These are phyloP conservation scores for Tagetes patula DNA, from an alignment of 129 eudicot genomes.

Conservation along the genomic window DNA sequence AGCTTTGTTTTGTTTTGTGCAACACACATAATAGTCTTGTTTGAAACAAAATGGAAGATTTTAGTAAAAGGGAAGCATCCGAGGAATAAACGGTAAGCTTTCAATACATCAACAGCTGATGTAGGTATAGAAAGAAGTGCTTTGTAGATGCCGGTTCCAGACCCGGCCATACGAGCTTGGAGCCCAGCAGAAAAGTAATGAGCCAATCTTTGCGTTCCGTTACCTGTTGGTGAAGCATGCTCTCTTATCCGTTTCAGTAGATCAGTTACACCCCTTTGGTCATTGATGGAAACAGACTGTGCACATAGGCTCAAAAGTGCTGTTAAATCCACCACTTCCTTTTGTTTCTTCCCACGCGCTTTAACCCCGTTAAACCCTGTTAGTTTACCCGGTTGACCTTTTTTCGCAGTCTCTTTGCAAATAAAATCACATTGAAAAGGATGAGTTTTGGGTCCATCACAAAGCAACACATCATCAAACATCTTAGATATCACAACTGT, in stretches of 20 bases:
- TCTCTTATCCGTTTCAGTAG: constrained; percentile 60
- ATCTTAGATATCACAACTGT: constrained; percentile 55
- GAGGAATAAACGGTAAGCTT: constrained; percentile 64
- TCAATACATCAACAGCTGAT: constrained; percentile 68
- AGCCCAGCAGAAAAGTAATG: constrained; percentile 76
- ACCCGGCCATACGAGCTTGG: constrained; percentile 85
- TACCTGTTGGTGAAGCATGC: constrained; percentile 73
- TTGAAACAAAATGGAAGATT: constrained; percentile 55
- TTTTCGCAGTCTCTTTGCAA: constrained; percentile 29
- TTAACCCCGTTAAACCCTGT: constrained; percentile 39
- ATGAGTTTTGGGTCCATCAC: constrained; percentile 40
- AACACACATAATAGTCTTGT: constrained; percentile 50
- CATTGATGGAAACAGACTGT: constrained; percentile 65
- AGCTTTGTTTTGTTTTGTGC: constrained; percentile 53
- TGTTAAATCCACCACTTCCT: constrained; percentile 64
- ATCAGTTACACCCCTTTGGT: constrained; percentile 58
- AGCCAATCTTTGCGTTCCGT: constrained; percentile 86
- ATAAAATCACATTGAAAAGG: constrained; percentile 43
- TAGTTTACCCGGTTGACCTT: constrained; percentile 1
- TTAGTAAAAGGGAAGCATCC: constrained; percentile 61
- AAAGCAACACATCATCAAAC: constrained; percentile 64
- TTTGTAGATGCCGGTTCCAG: constrained; percentile 60
- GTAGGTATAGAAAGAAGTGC: constrained; percentile 43
- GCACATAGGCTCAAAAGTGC: constrained; percentile 72
- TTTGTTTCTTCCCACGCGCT: constrained; percentile 54